Evolutionary conservation across 2,329 filamentous ascomycete genomes (phyloP), one percentile per base, ranked within the genome.

Genomic region (Alternaria angustiovoidea): DNA sequence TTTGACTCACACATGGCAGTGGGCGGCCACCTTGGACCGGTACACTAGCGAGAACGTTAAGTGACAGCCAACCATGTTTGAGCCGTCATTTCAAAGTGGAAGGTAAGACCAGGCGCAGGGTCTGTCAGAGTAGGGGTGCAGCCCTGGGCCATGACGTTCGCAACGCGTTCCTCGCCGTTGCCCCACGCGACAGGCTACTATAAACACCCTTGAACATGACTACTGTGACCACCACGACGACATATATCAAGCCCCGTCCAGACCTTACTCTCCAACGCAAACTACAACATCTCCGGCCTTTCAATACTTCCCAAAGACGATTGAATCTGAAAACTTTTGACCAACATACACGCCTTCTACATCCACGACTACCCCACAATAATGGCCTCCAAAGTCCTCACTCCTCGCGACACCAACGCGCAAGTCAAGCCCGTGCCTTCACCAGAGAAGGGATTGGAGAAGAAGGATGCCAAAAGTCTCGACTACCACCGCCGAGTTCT

Each of bases 401-500:
- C 83, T 69, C 81, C 86, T 74, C 88, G 88, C 81, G 88, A 91
- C 81, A 83, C 85, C 80, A 92, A 92, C 80, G 82, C 82, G 61
- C 75, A 74, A 56, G 56, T 76, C 62, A 75, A 74, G 59, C 61
- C 64, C 20, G 62, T 38, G 9, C 41, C 65, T 12, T 71, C 70
- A 18, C 62, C 73, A 2, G 72, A 71, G 55, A 68, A 74, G 44
- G 62, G 72, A 53, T 69, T n/a, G n/a, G 54, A 57, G 12, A 61
- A 60, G 28, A 34, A 41, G 42, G 34, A 84, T 76, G 72, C 72
- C 16, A 80, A 80, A 74, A 77, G 70, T 43, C 76, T 94, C 84
- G 90, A 93, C 74, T 91, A 91, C 76, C 91, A 93, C 76, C 90
- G 91, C 64, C 89, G 92, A 81, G 84, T 91, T 57, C 83, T 93